Base-by-base conservation (phyloP, 1,139 yeast species). In the Yarrowia galli region DNA sequence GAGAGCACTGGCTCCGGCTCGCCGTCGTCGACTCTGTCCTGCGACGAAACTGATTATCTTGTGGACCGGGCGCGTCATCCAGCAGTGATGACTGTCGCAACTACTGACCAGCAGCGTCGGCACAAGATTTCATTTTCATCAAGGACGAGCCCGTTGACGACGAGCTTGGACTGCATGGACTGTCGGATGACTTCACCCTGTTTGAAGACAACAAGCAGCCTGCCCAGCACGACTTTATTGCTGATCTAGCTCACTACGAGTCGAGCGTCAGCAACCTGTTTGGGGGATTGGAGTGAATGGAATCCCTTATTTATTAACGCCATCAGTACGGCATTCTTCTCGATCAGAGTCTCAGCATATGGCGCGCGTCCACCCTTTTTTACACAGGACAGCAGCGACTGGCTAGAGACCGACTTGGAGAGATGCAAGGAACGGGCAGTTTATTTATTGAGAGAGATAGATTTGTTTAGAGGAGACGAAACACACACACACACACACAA, bases 21-120 rank as follows among this genome's bases (percentile, higher is more conserved):
- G 25, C 67, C 58, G 32, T 63, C 67, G 16, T 65, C 67, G 40
- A 42, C 67, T 32, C 56, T 38, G 28, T 65, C 56, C 36, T 51
- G 43, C 48, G 53, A 46, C 38, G 63, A 56, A 53, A 64, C 68
- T 66, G 72, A 69, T 63, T 42, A 67, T 64, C 66, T 65, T 65
- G 71, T 70, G 66, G 68, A 69, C 72, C 75, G 71, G 78, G 73
- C 81, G 82, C 82, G 79, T 78, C 82, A 79, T 79, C 79, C 82
- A 74, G 82, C 82, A 79, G 82, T 71, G 79, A 74, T 79, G 82
- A 72, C 56, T 79, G 80, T 71, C 70, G 69, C 71, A 67, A 67
- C 69, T 69, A 67, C 70, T 71, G 82, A 73, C 81, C 82, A 68
- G 82, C 82, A 78, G 82, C 82, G 82, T 79, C 82, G 75, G 78